Evolutionary conservation across 2,329 filamentous ascomycete genomes (phyloP), one percentile per base, ranked within the genome.

Genomic region (Apiospora aurea): DNA sequence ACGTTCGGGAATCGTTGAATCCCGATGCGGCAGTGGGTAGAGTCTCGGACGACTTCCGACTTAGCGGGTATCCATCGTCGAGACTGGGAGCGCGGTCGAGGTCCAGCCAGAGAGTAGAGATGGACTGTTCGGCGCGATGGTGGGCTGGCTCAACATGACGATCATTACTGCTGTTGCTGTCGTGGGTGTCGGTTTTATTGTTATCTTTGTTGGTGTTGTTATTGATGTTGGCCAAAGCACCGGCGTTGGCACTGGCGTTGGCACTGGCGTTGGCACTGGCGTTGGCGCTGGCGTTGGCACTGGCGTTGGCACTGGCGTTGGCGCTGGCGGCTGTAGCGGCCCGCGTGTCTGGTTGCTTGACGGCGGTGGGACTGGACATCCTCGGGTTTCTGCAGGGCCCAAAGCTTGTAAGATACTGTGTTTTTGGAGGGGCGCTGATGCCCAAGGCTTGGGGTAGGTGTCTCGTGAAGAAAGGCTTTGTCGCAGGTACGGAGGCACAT

Each of bases 401-500:
- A 18, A 61, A 61, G 53, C 53, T 61, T 5, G 53, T 61, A 21
- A 61, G 53, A 38, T 38, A 61, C 11, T 34, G 34, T n/a, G 26
- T 61, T 38, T 16, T 61, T 16, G 53, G 53, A 11, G 53, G 29
- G 53, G 8, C 29, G 11, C 16, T 61, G 16, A 61, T 16, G 7
- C 66, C 53, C 16, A 61, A 11, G 29, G 53, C 53, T 11, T 61
- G 29, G 7, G 67, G 67, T n/a, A 69, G 67, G 29, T 69, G 34
- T 21, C n/a, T 47, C 6, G 47, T 75, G 73, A 85, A 85, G 76
- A 86, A 85, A 0, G 83, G 83, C 69, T 83, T 85, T 6, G 82
- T 83, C 6, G 84, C 82, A 1, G 84, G 84, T 18, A 85, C 78
- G 2, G 83, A 85, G 47, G 84, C 84, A 73, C 83, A 85, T 69